Evolutionary conservation across 345 rosid genomes (phyloP).

Genomic region (Orychophragmus violaceus): DNA sequence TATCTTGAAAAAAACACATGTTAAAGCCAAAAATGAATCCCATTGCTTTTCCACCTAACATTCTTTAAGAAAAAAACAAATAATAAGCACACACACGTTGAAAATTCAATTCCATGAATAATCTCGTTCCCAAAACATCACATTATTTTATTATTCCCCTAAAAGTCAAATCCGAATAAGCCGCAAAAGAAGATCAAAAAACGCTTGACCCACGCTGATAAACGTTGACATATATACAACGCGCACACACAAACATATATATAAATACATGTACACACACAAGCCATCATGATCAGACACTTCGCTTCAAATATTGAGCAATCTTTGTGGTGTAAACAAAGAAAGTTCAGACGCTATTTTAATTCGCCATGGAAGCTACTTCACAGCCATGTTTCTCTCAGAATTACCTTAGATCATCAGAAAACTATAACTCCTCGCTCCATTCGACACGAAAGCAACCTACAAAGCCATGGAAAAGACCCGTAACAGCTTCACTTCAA

Average conservation of each 20-base stretch:
- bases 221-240: slow-evolving; percentile 1
- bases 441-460: slow-evolving; percentile 39
- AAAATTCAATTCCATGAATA: slow-evolving; percentile 4
- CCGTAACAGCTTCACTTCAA: slow-evolving; percentile 53
- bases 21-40: not conserved
- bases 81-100: slow-evolving; percentile 18
- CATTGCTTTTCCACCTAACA: slow-evolving; percentile 22
- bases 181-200: slow-evolving; percentile 20
- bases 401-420: not conserved
- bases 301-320: not conserved
- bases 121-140: not conserved
- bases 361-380: slow-evolving; percentile 25
- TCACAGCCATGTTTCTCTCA: slow-evolving; percentile 12
- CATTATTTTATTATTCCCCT: not conserved
- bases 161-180: slow-evolving; percentile 16
- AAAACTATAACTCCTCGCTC: slow-evolving; percentile 23
- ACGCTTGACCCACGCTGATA: slow-evolving; percentile 14
- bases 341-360: not conserved
- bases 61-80: not conserved
- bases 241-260: not conserved
- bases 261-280: not conserved
- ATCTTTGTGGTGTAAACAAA: not conserved
- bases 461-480: slow-evolving; percentile 59
- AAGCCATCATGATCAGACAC: not conserved
- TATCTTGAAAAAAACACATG: not conserved